These are phyloP conservation scores for Myrica gale DNA, from an alignment of 306 rosid genomes.

Conservation along the genomic window DNA sequence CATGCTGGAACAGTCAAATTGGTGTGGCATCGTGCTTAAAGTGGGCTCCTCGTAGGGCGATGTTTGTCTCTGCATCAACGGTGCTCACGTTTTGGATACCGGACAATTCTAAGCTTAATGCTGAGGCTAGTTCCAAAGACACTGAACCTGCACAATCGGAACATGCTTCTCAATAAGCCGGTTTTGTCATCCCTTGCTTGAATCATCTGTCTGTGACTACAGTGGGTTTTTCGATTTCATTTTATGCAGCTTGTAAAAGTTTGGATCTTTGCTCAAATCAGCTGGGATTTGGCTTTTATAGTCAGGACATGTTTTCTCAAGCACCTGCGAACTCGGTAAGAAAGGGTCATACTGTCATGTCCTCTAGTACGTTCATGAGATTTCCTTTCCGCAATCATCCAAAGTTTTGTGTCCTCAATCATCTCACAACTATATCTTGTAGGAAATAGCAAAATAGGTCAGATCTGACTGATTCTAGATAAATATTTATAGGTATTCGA, in stretches of 20 bases:
- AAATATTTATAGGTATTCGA: too few relatives aligned
- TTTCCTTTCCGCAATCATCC: too few relatives aligned
- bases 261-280: background rate
- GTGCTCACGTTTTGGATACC: constrained; percentile 95
- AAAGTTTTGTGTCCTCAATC: too few relatives aligned
- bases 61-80: constrained; percentile 90
- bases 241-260: background rate
- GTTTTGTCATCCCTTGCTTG: background rate
- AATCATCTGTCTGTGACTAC: background rate
- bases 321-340: background rate
- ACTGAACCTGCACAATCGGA: constrained; percentile 42
- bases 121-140: constrained; percentile 37
- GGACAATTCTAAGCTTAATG: constrained; percentile 39
- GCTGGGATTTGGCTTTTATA: background rate
- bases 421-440: too few relatives aligned
- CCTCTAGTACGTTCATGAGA: too few relatives aligned
- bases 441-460: too few relatives aligned
- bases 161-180: constrained; percentile 32
- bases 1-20: constrained; percentile 77
- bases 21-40: constrained; percentile 88
- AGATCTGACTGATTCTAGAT: too few relatives aligned
- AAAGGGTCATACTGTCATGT: too few relatives aligned
- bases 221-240: background rate
- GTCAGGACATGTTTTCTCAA: background rate
- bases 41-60: constrained; percentile 93